These are phyloP conservation scores for Xylaria palmicola DNA, from an alignment of 495 filamentous ascomycete species.

Conservation along the genomic window DNA sequence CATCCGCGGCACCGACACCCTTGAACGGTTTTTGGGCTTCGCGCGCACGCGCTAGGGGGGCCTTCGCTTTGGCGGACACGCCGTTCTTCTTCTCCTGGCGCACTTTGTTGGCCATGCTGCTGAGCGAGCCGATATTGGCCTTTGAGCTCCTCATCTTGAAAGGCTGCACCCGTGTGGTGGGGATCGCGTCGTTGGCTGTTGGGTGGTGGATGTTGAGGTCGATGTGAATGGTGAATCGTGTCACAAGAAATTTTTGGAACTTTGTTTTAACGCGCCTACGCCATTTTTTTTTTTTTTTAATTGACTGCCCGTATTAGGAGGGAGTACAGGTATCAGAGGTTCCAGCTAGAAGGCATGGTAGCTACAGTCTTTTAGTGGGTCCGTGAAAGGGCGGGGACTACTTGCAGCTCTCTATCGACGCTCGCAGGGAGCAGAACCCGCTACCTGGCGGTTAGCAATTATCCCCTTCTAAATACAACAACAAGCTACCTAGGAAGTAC, in stretches of 20 bases:
- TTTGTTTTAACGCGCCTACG: conserved; percentile 26
- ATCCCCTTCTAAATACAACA: too few species aligned
- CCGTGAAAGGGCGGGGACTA: too few species aligned
- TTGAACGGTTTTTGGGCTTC: conserved; percentile 23
- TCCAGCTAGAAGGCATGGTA: too few species aligned
- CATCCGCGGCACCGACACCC: conserved; percentile 17
- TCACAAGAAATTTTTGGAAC: conserved; percentile 11
- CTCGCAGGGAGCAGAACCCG: too few species aligned
- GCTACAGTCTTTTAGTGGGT: too few species aligned
- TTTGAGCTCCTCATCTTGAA: conserved; percentile 26
- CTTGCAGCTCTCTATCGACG: too few species aligned
- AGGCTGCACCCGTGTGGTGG: conserved; percentile 4
- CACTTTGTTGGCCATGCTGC: conserved; percentile 28
- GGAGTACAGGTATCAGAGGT: too few species aligned
- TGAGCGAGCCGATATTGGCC: conserved; percentile 32
- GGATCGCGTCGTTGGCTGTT: neutral
- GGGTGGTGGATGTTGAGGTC: neutral
- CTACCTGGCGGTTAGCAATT: too few species aligned
- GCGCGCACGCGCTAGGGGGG: conserved; percentile 7
- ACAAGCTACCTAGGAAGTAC: too few species aligned
- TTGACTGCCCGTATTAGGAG: too few species aligned
- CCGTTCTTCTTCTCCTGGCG: conserved; percentile 19
- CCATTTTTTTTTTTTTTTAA: conserved; percentile 28
- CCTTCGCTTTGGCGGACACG: conserved; percentile 15
- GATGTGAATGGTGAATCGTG: conserved; percentile 1